Evolutionary conservation across 495 filamentous ascomycete genomes (phyloP).

Genomic region (Trichoderma virens): DNA sequence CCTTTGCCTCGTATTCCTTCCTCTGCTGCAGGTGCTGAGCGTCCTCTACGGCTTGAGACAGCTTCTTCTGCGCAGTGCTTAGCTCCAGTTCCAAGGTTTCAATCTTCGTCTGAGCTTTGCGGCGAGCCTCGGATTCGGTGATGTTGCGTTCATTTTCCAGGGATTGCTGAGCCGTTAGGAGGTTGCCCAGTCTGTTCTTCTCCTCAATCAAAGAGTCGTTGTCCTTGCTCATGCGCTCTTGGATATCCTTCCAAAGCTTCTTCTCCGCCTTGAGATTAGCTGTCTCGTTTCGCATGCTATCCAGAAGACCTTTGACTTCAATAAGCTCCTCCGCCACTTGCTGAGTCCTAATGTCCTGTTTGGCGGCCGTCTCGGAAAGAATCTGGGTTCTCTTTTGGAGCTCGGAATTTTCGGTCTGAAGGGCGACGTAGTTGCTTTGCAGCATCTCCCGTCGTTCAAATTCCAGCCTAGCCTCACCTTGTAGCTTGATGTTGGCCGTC

Average conservation of each 20-base stretch:
- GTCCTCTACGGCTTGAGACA: slow-evolving; percentile 77
- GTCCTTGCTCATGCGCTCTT: slow-evolving; percentile 77
- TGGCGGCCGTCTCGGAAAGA: slow-evolving; percentile 72
- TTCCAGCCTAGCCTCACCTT: slow-evolving; percentile 71
- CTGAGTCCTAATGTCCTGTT: slow-evolving; percentile 82
- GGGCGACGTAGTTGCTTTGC: slow-evolving; percentile 74
- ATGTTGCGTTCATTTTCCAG: slow-evolving; percentile 86
- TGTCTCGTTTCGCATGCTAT: slow-evolving; percentile 83
- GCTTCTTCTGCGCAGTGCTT: slow-evolving; percentile 67
- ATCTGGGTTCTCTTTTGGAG: slow-evolving; percentile 69
- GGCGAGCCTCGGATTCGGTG: slow-evolving; percentile 68
- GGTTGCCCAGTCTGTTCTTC: slow-evolving; percentile 65
- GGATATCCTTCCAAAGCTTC: slow-evolving; percentile 82
- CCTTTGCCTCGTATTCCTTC: slow-evolving; percentile 80
- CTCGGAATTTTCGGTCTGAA: slow-evolving; percentile 76
- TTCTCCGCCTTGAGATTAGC: slow-evolving; percentile 92
- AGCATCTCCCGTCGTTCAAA: slow-evolving; percentile 81
- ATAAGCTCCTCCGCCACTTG: slow-evolving; percentile 90
- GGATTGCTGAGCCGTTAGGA: slow-evolving; percentile 73
- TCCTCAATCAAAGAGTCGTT: slow-evolving; percentile 80
- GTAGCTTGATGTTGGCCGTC: slow-evolving; percentile 66
- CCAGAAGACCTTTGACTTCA: slow-evolving; percentile 69
- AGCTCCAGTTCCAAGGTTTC: slow-evolving; percentile 75
- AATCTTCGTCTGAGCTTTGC: slow-evolving; percentile 65
- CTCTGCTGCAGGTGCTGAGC: slow-evolving; percentile 67